Evolutionary conservation across 2,329 filamentous ascomycete genomes (phyloP), one percentile per base, ranked within the genome.

Genomic region (Fusarium armeniacum): DNA sequence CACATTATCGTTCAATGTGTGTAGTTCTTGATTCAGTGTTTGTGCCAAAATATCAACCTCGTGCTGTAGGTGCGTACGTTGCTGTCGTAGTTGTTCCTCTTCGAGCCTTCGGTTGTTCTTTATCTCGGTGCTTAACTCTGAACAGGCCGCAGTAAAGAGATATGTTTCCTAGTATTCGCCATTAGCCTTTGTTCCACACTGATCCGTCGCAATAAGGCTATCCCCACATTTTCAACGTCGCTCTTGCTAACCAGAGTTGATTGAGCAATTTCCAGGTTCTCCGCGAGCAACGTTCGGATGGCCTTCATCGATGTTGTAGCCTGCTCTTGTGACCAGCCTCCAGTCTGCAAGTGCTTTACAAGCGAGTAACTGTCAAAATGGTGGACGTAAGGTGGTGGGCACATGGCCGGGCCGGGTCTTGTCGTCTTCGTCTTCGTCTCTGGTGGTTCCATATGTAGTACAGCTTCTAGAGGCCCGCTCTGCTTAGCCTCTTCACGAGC

Each of bases 361-460:
- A 98, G 87, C 16, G 89, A 90, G 80, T 96, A 99, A 26, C 91
- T 97, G 81, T 99, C 95, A 80, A 99, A 99, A 81, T 98, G 94
- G 81, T 99, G 96, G 35, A 97, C 90, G 77, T 97, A 97, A 2
- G 90, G 92, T 10, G 92, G 88, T 1, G 93, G 87, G 49, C 89
- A 85, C 76, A 92, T 87, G 77, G 94, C 90, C 6, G 91, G 91
- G 24, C 88, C 86, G 70, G 86, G 85, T 22, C 62, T 66, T n/a
- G 54, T 66, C 26, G 62, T 66, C 9, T 63, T 61, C 12, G 62
- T 55, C 22, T 41, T 40, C 49, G 75, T 74, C 46, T 83, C 78
- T 10, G 83, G 81, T 6, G 82, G 79, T 16, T 79, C 73, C 81
- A 85, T 83, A 56, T 82, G 81, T 33, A 83, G 72, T 7, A 89